Percentiles rank a stretch among this genome's conserved stretches.
Evolutionary conservation across 164 flowering plant genomes (phyloP).

Genomic region (Platanus orientalis): DNA sequence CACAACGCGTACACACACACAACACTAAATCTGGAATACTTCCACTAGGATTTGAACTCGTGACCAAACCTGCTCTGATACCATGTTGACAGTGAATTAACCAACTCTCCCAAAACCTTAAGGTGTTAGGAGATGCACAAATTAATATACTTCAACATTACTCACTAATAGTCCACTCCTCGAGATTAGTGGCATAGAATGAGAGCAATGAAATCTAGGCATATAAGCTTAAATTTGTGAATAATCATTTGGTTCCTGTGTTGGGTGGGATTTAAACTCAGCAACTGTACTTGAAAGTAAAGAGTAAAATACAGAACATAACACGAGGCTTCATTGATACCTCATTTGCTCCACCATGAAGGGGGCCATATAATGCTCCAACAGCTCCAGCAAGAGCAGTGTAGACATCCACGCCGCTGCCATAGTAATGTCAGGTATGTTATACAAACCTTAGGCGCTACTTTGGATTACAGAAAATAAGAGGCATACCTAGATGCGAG

Average conservation of each 20-base stretch:
- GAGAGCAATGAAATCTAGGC: neutral
- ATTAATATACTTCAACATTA: no score
- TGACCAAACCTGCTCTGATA: no score
- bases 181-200: neutral
- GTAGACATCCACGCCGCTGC: conserved; percentile 98
- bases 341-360: conserved; percentile 99
- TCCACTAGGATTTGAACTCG: no score
- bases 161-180: neutral
- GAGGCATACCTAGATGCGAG: conserved; percentile 82
- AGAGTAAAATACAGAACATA: neutral
- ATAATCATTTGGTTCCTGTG: no score
- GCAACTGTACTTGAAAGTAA: neutral
- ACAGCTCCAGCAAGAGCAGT: conserved; percentile 99
- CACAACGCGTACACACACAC: no score
- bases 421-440: conserved; percentile 6
- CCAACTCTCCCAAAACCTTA: no score
- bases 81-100: no score
- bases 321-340: conserved; percentile 25
- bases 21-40: no score
- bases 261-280: neutral
- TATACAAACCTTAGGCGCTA: conserved; percentile 2
- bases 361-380: conserved; percentile 98
- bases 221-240: neutral
- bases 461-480: conserved; percentile 3
- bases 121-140: no score